phyloP scores from a whole-genome alignment of 2,329 filamentous ascomycete genomes.

The Dactylonectria estremocensis region DNA sequence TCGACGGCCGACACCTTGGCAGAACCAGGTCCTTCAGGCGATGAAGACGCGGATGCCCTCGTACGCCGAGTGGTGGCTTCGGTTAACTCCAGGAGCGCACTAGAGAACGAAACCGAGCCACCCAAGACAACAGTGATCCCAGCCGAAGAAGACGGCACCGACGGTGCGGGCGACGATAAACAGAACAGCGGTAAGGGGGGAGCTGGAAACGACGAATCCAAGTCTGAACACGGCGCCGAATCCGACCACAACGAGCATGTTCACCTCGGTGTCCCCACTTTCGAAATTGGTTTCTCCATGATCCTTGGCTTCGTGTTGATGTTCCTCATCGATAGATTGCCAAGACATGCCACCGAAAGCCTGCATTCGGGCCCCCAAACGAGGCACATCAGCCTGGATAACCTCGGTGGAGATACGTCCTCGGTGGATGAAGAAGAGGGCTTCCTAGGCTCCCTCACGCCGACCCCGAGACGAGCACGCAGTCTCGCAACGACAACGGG shows the following conservation, averaged over 20 bases:
- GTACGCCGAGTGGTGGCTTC: constrained; percentile 36
- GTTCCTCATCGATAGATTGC: constrained; percentile 93
- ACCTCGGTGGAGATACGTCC: constrained; percentile 72
- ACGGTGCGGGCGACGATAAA: constrained; percentile 13
- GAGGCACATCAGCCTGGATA: constrained; percentile 90
- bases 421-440: constrained; percentile 70
- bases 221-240: constrained; percentile 52
- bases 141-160: constrained; percentile 27
- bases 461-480: constrained; percentile 71
- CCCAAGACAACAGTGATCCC: constrained; percentile 32
- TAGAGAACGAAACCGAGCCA: constrained; percentile 34
- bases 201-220: constrained; percentile 46
- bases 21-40: constrained; percentile 18
- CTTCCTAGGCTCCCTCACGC: constrained; percentile 72
- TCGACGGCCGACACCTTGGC: constrained; percentile 36
- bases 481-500: constrained; percentile 90
- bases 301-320: constrained; percentile 94
- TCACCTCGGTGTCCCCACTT: constrained; percentile 69
- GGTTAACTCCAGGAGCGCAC: constrained; percentile 27
- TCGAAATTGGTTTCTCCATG: constrained; percentile 89
- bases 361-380: constrained; percentile 77
- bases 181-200: constrained; percentile 31
- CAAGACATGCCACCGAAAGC: constrained; percentile 78
- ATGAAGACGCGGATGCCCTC: constrained; percentile 33
- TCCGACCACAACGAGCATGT: constrained; percentile 52